Percentiles rank a stretch among this genome's conserved stretches.
Evolutionary conservation across 2,329 filamentous ascomycete species (phyloP).

Genomic region (Onygenales sp.): DNA sequence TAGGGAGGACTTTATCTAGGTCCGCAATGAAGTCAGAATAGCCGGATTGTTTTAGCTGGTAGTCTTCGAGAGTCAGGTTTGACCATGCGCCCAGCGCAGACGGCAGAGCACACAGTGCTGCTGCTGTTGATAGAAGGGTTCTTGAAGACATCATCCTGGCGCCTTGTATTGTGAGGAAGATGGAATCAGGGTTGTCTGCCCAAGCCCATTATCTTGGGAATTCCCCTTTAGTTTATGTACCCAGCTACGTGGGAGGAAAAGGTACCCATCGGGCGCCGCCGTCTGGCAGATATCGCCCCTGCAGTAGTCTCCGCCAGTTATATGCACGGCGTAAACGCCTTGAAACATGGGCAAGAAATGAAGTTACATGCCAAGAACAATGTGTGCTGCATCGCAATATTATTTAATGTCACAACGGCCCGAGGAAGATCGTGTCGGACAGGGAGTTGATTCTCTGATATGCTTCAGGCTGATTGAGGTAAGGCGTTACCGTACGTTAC

Average conservation of each 20-base stretch:
- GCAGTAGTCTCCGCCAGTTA: no score
- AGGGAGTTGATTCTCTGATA: no score
- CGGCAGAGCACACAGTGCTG: slow-evolving; percentile 2
- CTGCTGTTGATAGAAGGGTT: neutral
- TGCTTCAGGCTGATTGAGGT: no score
- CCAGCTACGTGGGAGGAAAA: neutral
- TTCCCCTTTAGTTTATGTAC: neutral
- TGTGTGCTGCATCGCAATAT: no score
- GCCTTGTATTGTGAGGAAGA: neutral
- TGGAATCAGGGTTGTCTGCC: no score
- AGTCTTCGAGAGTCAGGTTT: slow-evolving; percentile 1
- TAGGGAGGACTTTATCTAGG: slow-evolving; percentile 1
- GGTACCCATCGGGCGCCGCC: neutral
- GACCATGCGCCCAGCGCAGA: neutral
- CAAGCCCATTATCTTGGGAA: no score
- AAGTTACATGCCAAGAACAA: no score
- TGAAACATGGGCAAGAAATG: no score
- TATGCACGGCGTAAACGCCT: no score
- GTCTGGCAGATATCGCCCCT: neutral
- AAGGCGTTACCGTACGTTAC: no score
- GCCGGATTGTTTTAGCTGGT: neutral
- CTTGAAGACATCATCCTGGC: neutral
- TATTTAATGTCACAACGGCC: no score
- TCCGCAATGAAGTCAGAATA: neutral
- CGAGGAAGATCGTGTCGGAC: no score